Base-by-base conservation (phyloP, 1,284 basidiomycete genomes). In the Boletus subluridellus region DNA sequence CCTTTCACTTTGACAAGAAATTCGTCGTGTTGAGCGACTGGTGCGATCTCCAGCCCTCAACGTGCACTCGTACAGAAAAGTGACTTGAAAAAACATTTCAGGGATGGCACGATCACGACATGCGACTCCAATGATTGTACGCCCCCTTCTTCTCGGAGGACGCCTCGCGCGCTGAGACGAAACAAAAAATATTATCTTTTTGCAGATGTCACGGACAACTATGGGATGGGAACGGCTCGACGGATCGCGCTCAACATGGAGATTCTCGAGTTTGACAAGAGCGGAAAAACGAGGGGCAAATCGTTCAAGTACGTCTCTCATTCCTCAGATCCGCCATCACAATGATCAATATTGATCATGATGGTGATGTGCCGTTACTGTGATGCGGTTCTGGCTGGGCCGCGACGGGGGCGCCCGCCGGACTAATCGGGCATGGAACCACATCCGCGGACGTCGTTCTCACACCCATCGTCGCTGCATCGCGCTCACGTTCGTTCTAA, bases 21-120 rank as follows among this genome's bases (percentile, higher is more conserved):
- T 95, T 93, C 66, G 87, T 95, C 34, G 89, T 92, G 39, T 79
- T 95, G 46, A 91, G 92, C 55, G 93, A 96, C 74, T 95, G 92
- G 92, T 94, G 68, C 64, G 89, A 42, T 38, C 15, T 44, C 26
- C 6, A 41, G 24, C 28, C 28, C 46, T 49, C 45, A 15, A 6
- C 5, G n/a, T 21, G 5, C 10, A 28, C 26, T n/a, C 46, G 26
- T 28, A 17, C 49, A 53, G n/a, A 55, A 42, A 21, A 42, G 37
- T 57, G 24, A 52, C 24, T 37, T 12, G 39, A 24, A 32, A 28
- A 35, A 21, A 21, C 24, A 7, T 47, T 52, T n/a, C 71, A 91
- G 88, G 93, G 94, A 95, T 77, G 94, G 93, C 67, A 96, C 92
- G 26, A 95, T 95, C 75, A 95, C 93, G 8, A 92, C 85, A 50